Evolutionary conservation across 2,329 filamentous ascomycete species (phyloP).

Genomic region (Fusarium fujikuroi): DNA sequence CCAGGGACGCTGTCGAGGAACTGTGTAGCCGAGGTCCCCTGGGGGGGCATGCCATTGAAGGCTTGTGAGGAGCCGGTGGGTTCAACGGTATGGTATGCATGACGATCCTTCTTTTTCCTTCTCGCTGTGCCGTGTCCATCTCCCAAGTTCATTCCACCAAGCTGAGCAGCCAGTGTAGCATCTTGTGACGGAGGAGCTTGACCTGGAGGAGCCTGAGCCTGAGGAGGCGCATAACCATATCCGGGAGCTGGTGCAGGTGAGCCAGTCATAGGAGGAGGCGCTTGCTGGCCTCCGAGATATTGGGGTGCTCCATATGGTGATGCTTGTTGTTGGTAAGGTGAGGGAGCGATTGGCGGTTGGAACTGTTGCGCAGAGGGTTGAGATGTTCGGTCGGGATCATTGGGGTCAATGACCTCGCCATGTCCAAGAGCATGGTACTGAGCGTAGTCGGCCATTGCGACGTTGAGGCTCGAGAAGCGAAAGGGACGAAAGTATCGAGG

Average conservation of each 20-base stretch:
- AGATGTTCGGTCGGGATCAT: conserved; percentile 62
- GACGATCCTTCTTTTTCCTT: conserved; percentile 93
- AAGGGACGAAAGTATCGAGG: conserved; percentile 33
- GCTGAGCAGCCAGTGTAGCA: conserved; percentile 72
- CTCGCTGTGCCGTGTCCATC: conserved; percentile 61
- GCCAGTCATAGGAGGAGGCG: conserved; percentile 39
- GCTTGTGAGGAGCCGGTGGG: conserved; percentile 74
- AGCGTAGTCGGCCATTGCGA: conserved; percentile 64
- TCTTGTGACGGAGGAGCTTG: conserved; percentile 54
- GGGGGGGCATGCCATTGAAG: conserved; percentile 74
- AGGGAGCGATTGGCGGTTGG: conserved; percentile 63
- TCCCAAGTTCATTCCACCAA: conserved; percentile 79
- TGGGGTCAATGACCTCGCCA: conserved; percentile 64
- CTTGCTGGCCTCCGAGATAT: conserved; percentile 53
- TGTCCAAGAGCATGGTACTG: conserved; percentile 68
- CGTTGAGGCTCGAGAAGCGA: conserved; percentile 21
- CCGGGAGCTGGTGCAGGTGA: conserved; percentile 42
- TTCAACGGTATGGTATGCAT: conserved; percentile 90
- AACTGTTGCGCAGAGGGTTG: conserved; percentile 66
- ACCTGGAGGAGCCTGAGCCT: conserved; percentile 41
- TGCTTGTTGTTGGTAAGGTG: conserved; percentile 63
- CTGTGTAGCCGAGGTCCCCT: conserved; percentile 59
- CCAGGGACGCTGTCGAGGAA: conserved; percentile 52
- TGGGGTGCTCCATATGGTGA: conserved; percentile 53
- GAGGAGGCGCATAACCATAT: conserved; percentile 46